Conservation (phyloP, 148 eudicot genomes). For the Fagopyrum tataricum region DNA sequence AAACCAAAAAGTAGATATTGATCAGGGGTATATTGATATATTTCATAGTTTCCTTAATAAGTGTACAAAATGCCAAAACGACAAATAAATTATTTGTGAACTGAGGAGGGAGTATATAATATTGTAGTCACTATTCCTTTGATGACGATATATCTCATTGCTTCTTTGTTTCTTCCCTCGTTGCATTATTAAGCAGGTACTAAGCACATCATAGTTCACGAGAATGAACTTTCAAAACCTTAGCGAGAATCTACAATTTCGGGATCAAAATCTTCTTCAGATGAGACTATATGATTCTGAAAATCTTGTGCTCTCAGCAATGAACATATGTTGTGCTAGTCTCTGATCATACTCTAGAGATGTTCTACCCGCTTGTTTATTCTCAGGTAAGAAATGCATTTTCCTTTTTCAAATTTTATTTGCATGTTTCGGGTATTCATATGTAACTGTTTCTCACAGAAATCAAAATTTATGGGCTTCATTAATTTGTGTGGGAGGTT, state of each 20-base stretch:
- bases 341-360: background rate
- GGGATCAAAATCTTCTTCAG: background rate
- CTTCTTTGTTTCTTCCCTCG: background rate
- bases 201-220: background rate
- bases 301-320: background rate
- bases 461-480: background rate
- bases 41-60: background rate
- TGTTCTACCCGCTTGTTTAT: background rate
- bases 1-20: too few relatives aligned
- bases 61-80: too few relatives aligned
- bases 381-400: slow-evolving; percentile 3
- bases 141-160: background rate
- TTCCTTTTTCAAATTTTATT: background rate
- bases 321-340: background rate
- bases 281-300: background rate
- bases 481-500: background rate
- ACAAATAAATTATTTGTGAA: too few relatives aligned
- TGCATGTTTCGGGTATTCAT: background rate
- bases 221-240: background rate
- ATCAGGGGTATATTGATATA: background rate
- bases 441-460: background rate
- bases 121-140: background rate
- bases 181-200: background rate
- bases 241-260: background rate
- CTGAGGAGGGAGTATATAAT: too few relatives aligned